Evolutionary conservation across 306 rosid species (phyloP).

Genomic region (Rubus idaeus): DNA sequence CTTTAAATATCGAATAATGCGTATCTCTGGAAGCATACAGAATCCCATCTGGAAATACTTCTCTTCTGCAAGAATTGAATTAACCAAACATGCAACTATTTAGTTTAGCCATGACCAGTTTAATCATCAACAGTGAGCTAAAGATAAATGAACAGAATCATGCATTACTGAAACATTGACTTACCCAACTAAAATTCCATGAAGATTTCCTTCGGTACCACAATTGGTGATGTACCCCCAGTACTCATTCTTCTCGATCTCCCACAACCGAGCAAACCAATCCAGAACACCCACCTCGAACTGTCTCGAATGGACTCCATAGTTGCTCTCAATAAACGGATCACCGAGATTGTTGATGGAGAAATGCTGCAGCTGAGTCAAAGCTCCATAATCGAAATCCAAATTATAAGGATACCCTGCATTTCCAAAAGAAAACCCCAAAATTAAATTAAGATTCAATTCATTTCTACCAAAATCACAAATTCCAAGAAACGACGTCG

Average conservation of each 20-base stretch:
- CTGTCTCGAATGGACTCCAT: slow-evolving; percentile 90
- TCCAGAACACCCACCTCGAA: slow-evolving; percentile 96
- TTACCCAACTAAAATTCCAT: slow-evolving; percentile 77
- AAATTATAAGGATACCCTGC: slow-evolving; percentile 87
- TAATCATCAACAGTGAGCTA: neutral
- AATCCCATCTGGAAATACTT: slow-evolving; percentile 60
- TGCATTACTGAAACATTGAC: slow-evolving; percentile 13
- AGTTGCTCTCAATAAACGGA: slow-evolving; percentile 95
- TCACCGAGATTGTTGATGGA: slow-evolving; percentile 96
- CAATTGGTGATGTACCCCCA: slow-evolving; percentile 99
- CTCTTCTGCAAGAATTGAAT: slow-evolving; percentile 48
- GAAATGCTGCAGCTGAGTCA: slow-evolving; percentile 85
- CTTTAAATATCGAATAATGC: slow-evolving; percentile 78
- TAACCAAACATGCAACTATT: neutral
- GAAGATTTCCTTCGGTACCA: slow-evolving; percentile 98
- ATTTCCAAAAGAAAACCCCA: neutral
- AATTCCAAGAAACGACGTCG: neutral
- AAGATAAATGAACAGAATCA: no score
- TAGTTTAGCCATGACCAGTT: neutral
- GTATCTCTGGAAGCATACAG: slow-evolving; percentile 63
- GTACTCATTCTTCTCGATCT: slow-evolving; percentile 80
- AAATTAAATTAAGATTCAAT: neutral
- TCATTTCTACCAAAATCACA: neutral
- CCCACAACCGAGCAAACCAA: slow-evolving; percentile 98
- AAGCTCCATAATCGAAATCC: slow-evolving; percentile 95